Conservation (phyloP, 140 eudicot genomes). For the Oenanthe javanica region DNA sequence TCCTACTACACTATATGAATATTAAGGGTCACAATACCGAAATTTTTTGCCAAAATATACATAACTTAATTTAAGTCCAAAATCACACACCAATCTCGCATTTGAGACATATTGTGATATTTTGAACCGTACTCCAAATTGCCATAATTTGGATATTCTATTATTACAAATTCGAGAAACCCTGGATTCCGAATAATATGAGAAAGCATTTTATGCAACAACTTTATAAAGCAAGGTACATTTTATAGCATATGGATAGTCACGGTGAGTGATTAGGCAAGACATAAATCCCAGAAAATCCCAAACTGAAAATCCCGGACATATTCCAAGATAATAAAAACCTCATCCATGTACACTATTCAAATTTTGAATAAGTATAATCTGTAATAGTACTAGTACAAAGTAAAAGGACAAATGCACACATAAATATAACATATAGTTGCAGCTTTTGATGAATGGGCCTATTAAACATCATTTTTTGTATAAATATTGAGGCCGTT, state of each 20-base stretch:
- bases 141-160: too few relatives aligned
- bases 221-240: background rate
- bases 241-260: background rate
- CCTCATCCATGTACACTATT: background rate
- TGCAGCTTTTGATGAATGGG: slow-evolving; percentile 11
- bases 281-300: background rate
- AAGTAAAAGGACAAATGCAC: background rate
- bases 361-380: background rate
- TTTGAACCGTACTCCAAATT: too few relatives aligned
- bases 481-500: background rate
- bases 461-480: background rate
- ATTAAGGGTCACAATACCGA: too few relatives aligned
- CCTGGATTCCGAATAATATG: too few relatives aligned
- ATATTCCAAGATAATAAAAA: background rate
- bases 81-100: too few relatives aligned
- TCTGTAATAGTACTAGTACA: background rate
- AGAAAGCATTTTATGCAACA: too few relatives aligned
- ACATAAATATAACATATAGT: too few relatives aligned
- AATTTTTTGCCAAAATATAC: too few relatives aligned
- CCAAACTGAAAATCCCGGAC: background rate
- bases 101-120: too few relatives aligned
- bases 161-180: too few relatives aligned
- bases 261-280: background rate
- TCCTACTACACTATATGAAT: too few relatives aligned
- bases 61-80: background rate